Evolutionary conservation across 2,329 filamentous ascomycete species (phyloP), one percentile per base, ranked within the genome.

Genomic region (Cordyceps militaris): DNA sequence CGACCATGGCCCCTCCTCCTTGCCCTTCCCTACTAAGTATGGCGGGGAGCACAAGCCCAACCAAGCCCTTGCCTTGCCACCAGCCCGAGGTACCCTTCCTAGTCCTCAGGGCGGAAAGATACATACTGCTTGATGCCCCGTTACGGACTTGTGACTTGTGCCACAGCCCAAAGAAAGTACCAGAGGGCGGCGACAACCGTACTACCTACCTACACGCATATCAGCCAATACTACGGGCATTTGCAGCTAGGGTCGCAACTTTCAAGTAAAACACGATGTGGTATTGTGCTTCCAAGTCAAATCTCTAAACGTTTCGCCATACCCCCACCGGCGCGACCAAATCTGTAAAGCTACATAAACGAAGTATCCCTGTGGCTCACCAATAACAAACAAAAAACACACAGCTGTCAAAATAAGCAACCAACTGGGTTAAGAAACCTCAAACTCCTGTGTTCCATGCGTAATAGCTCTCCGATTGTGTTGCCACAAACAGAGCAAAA

Each of bases 1-100:
- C 40, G 53, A 51, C 16, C 26, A 56, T 48, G 56, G 58, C 58
- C 58, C 58, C 58, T 59, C 58, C 46, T 59, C 38, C 49, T 55
- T 40, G 56, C 48, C 57, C 46, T 48, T 56, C 57, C 46, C 47
- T 51, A 9, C 34, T 16, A 3, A 19, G 40, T 23, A 46, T 44
- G 54, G 34, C 54, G 54, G 36, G 46, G 34, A 49, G 54, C 46
- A 56, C 54, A 49, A 50, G 28, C 46, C 34, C 54, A 56, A 32
- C 36, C 54, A 56, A 40, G 44, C 52, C 52, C 43, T 40, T n/a
- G 24, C 53, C 54, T 53, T 30, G 50, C 56, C 42, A 34, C 49
- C 21, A 30, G 21, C 4, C 10, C 9, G 46, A 34, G 26, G 46
- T 48, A 48, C 28, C 28, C 14, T 21, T 48, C 10, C 6, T 4